phyloP scores from a whole-genome alignment of 2,329 filamentous ascomycete genomes.

The Aureobasidium sp. region DNA sequence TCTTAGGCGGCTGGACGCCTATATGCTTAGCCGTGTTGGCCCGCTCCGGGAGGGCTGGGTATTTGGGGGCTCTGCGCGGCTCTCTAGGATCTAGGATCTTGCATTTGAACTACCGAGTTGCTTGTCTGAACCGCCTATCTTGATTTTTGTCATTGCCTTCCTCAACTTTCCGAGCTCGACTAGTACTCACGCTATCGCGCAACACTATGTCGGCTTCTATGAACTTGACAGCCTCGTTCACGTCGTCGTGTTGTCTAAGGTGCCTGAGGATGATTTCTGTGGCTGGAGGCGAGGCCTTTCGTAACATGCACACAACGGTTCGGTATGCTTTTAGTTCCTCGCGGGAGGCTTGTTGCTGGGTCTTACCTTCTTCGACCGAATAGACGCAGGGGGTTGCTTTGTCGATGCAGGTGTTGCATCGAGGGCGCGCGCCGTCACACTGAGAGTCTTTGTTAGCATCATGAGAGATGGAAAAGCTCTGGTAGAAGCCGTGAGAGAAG shows the following conservation, averaged over 20 bases:
- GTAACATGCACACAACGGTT: neutral
- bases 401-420: neutral
- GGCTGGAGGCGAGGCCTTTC: neutral
- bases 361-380: constrained; percentile 10
- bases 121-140: too few species aligned
- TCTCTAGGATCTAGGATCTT: too few species aligned
- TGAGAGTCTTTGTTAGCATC: neutral
- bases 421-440: constrained; percentile 4
- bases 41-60: too few species aligned
- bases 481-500: neutral
- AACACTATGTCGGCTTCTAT: neutral
- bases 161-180: too few species aligned
- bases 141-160: too few species aligned
- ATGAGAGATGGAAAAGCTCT: too few species aligned
- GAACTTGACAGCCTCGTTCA: neutral
- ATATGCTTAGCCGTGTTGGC: too few species aligned
- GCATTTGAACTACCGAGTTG: too few species aligned
- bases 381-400: neutral
- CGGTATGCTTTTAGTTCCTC: neutral
- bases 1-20: too few species aligned
- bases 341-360: constrained; percentile 6
- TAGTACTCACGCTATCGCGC: neutral
- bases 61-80: too few species aligned
- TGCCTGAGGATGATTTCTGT: neutral
- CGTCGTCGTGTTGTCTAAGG: neutral